phyloP scores from a whole-genome alignment of 768 basidiomycete species.

The Lyophyllum shimeji region DNA sequence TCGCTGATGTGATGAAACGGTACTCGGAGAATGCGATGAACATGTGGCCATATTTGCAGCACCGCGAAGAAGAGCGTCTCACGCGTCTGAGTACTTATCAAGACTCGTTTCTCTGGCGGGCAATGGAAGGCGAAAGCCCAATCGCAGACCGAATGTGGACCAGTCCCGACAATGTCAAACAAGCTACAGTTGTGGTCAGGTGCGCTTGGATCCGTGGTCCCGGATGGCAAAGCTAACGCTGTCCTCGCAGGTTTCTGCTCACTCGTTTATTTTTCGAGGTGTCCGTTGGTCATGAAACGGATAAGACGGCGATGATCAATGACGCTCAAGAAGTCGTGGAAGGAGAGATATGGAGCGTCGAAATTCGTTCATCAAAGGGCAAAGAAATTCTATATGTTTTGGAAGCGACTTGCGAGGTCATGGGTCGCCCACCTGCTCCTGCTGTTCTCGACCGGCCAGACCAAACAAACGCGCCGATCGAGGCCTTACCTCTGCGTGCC shows the following conservation, averaged over 20 bases:
- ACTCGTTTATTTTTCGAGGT: conserved; percentile 64
- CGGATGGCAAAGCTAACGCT: background rate
- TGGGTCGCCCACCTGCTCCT: conserved; percentile 39
- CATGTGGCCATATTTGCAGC: conserved; percentile 70
- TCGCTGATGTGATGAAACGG: conserved; percentile 35
- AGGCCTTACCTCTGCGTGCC: conserved; percentile 35
- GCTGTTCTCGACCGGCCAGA: background rate
- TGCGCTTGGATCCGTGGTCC: conserved; percentile 19
- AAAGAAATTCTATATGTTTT: conserved; percentile 54
- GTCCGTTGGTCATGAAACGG: conserved; percentile 46
- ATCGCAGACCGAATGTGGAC: conserved; percentile 54
- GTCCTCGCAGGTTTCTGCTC: conserved; percentile 52
- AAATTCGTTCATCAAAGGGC: conserved; percentile 22
- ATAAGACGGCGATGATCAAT: conserved; percentile 32
- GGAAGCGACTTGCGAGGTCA: conserved; percentile 72
- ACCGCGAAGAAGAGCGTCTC: conserved; percentile 44
- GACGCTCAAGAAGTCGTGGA: conserved; percentile 53
- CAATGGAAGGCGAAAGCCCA: conserved; percentile 29
- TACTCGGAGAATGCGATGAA: conserved; percentile 51
- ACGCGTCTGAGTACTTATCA: conserved; percentile 39
- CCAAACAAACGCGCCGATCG: background rate
- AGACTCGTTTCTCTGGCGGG: conserved; percentile 48
- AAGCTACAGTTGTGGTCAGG: conserved; percentile 59
- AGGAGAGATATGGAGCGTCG: conserved; percentile 62
- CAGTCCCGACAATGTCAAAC: conserved; percentile 57